These are phyloP conservation scores for Microthlaspi erraticum DNA, from an alignment of 345 rosid genomes.

Conservation along the genomic window DNA sequence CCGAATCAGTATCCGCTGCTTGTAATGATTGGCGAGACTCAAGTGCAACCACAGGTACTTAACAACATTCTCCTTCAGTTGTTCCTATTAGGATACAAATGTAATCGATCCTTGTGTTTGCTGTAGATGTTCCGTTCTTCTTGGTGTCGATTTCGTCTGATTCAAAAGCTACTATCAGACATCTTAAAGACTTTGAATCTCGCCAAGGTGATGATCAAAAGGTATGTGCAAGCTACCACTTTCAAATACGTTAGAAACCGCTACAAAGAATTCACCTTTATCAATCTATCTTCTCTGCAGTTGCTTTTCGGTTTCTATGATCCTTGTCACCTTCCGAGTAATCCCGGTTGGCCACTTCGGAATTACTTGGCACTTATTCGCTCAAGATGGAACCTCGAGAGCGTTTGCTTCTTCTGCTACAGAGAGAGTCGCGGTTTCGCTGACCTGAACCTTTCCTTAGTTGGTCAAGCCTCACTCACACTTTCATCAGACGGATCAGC, in stretches of 20 bases:
- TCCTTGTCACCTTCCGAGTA: constrained; percentile 84
- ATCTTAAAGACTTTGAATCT: constrained; percentile 72
- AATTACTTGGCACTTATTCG: constrained; percentile 80
- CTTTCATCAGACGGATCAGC: constrained; percentile 67
- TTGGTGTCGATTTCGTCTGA: constrained; percentile 62
- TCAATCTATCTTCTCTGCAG: constrained; percentile 50
- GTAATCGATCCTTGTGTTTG: not conserved
- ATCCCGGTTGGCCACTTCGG: constrained; percentile 99
- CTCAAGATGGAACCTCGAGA: constrained; percentile 75
- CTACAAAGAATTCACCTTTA: not conserved
- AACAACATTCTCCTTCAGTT: not conserved
- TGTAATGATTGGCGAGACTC: constrained; percentile 89
- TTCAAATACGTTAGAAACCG: not conserved
- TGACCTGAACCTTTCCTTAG: constrained; percentile 77
- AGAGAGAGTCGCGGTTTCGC: constrained; percentile 93
- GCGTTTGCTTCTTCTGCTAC: constrained; percentile 74
- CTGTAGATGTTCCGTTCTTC: constrained; percentile 87
- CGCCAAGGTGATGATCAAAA: constrained; percentile 68
- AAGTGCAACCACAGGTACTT: constrained; percentile 63
- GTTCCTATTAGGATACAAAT: not conserved
- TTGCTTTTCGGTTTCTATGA: constrained; percentile 87
- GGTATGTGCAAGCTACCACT: constrained; percentile 53
- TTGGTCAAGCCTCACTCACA: constrained; percentile 71
- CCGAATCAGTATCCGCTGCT: constrained; percentile 72
- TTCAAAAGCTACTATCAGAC: constrained; percentile 62